Evolutionary conservation across 305 asterid species (phyloP).

Genomic region (Ilex paraguariensis): DNA sequence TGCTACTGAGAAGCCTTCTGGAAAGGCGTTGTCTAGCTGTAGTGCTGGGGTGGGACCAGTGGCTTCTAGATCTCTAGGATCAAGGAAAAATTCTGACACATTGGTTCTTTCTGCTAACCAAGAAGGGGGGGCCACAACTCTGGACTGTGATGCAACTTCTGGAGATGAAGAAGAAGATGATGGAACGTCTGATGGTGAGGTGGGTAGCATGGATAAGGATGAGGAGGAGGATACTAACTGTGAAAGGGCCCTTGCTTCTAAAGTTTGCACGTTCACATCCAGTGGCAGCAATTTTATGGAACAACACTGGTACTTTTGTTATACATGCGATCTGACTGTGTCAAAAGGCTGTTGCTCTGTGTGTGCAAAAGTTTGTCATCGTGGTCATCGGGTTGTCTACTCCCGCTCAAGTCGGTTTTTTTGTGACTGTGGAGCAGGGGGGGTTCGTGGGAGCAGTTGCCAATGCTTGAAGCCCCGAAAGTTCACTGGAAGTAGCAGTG

Average conservation of each 20-base stretch:
- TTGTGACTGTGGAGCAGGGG: conserved; percentile 99
- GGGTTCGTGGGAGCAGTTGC: conserved; percentile 97
- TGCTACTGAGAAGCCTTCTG: conserved; percentile 46
- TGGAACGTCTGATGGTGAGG: conserved; percentile 99
- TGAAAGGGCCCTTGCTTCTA: conserved; percentile 90
- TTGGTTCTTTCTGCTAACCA: conserved; percentile 69
- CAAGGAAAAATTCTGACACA: conserved; percentile 66
- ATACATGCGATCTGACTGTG: conserved; percentile 95
- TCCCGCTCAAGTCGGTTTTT: conserved; percentile 98
- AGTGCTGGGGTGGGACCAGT: conserved; percentile 56
- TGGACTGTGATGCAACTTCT: conserved; percentile 97
- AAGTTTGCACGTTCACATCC: conserved; percentile 98
- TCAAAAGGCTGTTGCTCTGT: conserved; percentile 99
- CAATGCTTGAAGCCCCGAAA: conserved; percentile 98
- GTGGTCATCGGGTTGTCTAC: conserved; percentile 98
- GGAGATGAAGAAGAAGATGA: conserved; percentile 98
- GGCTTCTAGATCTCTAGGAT: conserved; percentile 58
- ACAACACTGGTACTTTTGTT: conserved; percentile 99
- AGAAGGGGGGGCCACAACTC: conserved; percentile 51
- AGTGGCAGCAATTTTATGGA: conserved; percentile 99
- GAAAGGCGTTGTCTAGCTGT: conserved; percentile 47
- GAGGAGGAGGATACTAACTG: conserved; percentile 91
- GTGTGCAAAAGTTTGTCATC: conserved; percentile 99
- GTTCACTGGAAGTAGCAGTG: conserved; percentile 57
- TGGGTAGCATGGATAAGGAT: conserved; percentile 92